A percentile compares a stretch with the other conserved stretches of the same genome.
Evolutionary conservation across 2,329 filamentous ascomycete species (phyloP).

Genomic region (Ophiosphaerella korrae): DNA sequence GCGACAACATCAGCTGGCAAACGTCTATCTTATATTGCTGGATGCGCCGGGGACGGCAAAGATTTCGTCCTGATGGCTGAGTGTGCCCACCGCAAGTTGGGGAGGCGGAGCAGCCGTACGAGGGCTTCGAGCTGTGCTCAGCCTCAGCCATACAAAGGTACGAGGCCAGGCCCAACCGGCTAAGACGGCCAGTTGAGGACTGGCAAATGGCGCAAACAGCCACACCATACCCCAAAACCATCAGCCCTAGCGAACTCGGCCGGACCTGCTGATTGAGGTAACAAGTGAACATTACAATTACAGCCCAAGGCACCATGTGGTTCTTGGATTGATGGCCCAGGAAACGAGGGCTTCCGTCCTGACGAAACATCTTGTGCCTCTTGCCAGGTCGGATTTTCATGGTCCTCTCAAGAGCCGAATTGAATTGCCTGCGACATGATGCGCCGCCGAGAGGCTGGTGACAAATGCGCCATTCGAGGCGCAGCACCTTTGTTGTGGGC

Average conservation of each 20-base stretch:
- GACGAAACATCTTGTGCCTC: background rate
- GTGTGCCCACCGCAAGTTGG: constrained; percentile 16
- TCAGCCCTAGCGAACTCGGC: constrained; percentile 6
- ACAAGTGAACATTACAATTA: background rate
- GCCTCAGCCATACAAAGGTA: constrained; percentile 32
- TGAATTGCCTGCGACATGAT: constrained; percentile 4
- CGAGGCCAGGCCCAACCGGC: constrained; percentile 19
- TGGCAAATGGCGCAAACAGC: constrained; percentile 9
- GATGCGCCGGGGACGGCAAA: constrained; percentile 21
- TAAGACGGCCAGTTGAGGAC: constrained; percentile 21
- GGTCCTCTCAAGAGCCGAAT: no score
- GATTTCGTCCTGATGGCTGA: constrained; percentile 31
- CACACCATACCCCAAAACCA: constrained; percentile 13
- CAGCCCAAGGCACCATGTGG: no score
- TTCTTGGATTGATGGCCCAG: background rate
- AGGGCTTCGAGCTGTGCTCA: constrained; percentile 34
- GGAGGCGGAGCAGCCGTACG: constrained; percentile 37
- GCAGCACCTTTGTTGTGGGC: constrained; percentile 11
- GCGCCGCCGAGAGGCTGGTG: constrained; percentile 4
- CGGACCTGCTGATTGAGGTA: constrained; percentile 2
- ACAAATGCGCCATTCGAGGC: constrained; percentile 18
- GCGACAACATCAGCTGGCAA: constrained; percentile 5
- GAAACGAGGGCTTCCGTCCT: constrained; percentile 28
- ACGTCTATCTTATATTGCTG: constrained; percentile 19
- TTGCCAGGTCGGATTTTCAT: constrained; percentile 1